Evolutionary conservation across 2,329 filamentous ascomycete genomes (phyloP).

Genomic region (Lecanicillium sp.): DNA sequence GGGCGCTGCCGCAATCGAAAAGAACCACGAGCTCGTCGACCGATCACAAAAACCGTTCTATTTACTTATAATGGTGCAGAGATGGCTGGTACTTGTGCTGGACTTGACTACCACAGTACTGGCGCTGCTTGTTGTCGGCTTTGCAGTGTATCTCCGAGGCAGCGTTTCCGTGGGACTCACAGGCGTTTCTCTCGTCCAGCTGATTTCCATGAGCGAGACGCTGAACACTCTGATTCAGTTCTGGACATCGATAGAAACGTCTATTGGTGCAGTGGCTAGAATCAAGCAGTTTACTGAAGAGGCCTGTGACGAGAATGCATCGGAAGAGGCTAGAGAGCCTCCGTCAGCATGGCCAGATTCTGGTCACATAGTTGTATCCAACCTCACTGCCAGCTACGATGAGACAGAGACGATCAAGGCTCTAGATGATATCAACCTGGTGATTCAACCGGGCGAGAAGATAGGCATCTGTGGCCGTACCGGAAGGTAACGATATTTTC

Average conservation of each 20-base stretch:
- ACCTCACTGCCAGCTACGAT: slow-evolving; percentile 21
- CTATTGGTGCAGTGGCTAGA: slow-evolving; percentile 25
- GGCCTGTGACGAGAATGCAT: slow-evolving; percentile 18
- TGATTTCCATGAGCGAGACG: slow-evolving; percentile 24
- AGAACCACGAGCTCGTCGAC: slow-evolving; percentile 41
- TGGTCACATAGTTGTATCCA: slow-evolving; percentile 19
- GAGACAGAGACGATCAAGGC: slow-evolving; percentile 11
- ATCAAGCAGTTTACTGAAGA: slow-evolving; percentile 24
- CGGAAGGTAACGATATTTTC: slow-evolving; percentile 20
- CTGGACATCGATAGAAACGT: slow-evolving; percentile 31
- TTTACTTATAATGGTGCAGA: slow-evolving; percentile 47
- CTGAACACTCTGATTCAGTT: slow-evolving; percentile 26
- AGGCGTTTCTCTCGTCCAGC: slow-evolving; percentile 24
- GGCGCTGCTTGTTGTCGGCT: slow-evolving; percentile 37
- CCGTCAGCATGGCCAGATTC: slow-evolving; percentile 21
- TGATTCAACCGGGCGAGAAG: slow-evolving; percentile 32
- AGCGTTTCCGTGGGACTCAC: slow-evolving; percentile 22
- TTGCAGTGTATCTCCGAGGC: slow-evolving; percentile 28
- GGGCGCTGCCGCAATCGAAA: slow-evolving; percentile 28
- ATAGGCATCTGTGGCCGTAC: slow-evolving; percentile 45
- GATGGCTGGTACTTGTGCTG: slow-evolving; percentile 46
- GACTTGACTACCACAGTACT: slow-evolving; percentile 40
- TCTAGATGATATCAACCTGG: slow-evolving; percentile 15
- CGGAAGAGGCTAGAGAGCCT: slow-evolving; percentile 12
- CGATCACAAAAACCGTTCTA: slow-evolving; percentile 50